Evolutionary conservation across 208 protist genomes (phyloP).

Genomic region (Trypanosoma conorhini): DNA sequence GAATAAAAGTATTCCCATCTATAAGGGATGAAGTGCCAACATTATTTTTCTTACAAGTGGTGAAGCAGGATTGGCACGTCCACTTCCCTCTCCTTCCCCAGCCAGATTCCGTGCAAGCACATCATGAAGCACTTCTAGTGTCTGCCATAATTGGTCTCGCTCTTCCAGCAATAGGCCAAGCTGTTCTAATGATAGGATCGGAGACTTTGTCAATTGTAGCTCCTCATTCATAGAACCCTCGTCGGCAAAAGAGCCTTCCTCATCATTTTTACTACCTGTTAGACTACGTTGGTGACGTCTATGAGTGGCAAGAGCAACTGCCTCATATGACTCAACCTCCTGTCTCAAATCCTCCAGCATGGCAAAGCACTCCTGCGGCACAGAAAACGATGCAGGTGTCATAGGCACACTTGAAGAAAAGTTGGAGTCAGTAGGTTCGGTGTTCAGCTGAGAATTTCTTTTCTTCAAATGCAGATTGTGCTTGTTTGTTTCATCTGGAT

Average conservation of each 20-base stretch:
- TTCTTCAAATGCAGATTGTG: background rate
- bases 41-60: constrained; percentile 22
- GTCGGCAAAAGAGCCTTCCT: background rate
- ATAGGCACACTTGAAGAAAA: background rate
- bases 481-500: background rate
- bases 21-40: constrained; percentile 2
- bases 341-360: constrained; percentile 23
- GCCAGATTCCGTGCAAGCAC: background rate
- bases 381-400: background rate
- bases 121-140: constrained; percentile 23
- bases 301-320: constrained; percentile 12
- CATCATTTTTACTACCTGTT: background rate
- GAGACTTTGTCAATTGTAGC: constrained; percentile 17
- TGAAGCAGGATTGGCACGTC: background rate
- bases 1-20: background rate
- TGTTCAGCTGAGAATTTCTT: background rate
- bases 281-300: constrained; percentile 18
- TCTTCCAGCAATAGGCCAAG: constrained; percentile 66
- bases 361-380: constrained; percentile 2
- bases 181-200: constrained; percentile 53
- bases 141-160: constrained; percentile 54
- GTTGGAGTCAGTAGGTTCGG: background rate
- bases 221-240: background rate
- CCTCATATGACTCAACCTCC: constrained; percentile 27
- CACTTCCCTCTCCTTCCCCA: background rate